These are phyloP conservation scores for Phytopythium sindhum DNA, from an alignment of 352 stramenopile genomes.

Conservation along the genomic window DNA sequence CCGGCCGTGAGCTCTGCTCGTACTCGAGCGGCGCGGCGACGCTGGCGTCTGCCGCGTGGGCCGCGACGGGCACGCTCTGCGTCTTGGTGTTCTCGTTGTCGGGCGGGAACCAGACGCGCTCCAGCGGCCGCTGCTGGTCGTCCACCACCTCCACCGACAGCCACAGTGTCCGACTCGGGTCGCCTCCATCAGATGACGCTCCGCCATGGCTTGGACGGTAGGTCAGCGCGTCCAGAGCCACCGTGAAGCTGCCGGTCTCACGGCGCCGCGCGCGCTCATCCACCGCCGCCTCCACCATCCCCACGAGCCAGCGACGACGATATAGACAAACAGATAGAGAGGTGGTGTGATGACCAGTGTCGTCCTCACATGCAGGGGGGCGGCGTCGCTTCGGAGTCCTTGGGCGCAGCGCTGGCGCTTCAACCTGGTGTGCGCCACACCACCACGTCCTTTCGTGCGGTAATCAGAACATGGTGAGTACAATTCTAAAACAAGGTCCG, in stretches of 20 bases:
- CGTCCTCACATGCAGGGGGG: no score
- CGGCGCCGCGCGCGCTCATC: slow-evolving; percentile 1
- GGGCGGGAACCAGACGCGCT: slow-evolving; percentile 46
- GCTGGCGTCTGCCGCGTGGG: neutral
- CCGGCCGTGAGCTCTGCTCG: slow-evolving; percentile 39
- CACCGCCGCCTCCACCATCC: neutral
- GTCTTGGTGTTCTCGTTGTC: slow-evolving; percentile 55
- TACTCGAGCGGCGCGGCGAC: slow-evolving; percentile 23
- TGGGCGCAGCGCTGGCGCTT: no score
- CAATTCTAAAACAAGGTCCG: no score
- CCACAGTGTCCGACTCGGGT: slow-evolving; percentile 23
- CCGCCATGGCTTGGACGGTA: neutral
- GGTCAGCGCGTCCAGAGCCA: slow-evolving; percentile 18
- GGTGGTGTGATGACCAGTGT: no score
- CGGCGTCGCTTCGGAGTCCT: no score
- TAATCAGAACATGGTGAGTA: no score
- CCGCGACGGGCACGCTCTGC: slow-evolving; percentile 23
- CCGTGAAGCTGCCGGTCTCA: slow-evolving; percentile 28
- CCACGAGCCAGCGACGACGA: no score
- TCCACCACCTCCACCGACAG: slow-evolving; percentile 34
- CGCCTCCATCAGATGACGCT: neutral
- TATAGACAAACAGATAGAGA: no score
- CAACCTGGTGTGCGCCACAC: no score
- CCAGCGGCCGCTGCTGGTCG: slow-evolving; percentile 19
- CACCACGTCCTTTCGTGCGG: no score